These are phyloP conservation scores for Imleria badia DNA, from an alignment of 768 basidiomycete species.

Conservation along the genomic window DNA sequence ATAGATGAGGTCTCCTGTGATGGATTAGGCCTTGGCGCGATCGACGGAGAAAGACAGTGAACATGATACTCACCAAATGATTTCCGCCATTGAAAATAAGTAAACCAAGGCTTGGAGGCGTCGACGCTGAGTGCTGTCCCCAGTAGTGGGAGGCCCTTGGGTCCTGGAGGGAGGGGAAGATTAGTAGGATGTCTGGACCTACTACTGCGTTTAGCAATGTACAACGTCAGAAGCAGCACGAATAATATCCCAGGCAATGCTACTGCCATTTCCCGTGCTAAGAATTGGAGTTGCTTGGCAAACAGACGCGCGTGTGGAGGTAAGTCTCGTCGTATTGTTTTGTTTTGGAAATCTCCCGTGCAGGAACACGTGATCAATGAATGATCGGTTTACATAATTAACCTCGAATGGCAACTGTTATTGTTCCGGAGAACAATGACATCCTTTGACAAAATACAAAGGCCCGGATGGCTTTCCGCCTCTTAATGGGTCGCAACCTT, in stretches of 20 bases:
- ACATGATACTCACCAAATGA: slow-evolving; percentile 16
- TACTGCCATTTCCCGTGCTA: too few species aligned
- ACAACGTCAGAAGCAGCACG: slow-evolving; percentile 14
- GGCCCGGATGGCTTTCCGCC: slow-evolving; percentile 10
- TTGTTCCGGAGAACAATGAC: slow-evolving; percentile 33
- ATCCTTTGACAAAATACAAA: slow-evolving; percentile 21
- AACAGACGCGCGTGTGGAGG: too few species aligned
- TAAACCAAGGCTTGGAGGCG: slow-evolving; percentile 30
- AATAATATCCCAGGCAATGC: background rate
- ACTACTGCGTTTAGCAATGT: slow-evolving; percentile 5
- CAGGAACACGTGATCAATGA: slow-evolving; percentile 5
- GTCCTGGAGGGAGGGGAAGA: slow-evolving; percentile 48
- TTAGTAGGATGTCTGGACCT: background rate
- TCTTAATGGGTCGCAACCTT: slow-evolving; percentile 14
- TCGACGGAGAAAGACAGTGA: background rate
- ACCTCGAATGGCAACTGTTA: slow-evolving; percentile 26
- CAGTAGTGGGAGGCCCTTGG: slow-evolving; percentile 42
- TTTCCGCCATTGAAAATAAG: slow-evolving; percentile 35
- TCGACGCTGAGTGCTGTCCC: slow-evolving; percentile 30
- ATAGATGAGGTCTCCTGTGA: slow-evolving; percentile 23
- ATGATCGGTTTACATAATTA: slow-evolving; percentile 5
- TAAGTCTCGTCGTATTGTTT: too few species aligned
- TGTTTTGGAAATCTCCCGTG: too few species aligned
- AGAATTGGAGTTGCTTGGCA: too few species aligned
- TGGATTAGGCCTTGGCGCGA: background rate